Evolutionary conservation across 106 monocot genomes (phyloP).

Genomic region (Dioscorea alata): DNA sequence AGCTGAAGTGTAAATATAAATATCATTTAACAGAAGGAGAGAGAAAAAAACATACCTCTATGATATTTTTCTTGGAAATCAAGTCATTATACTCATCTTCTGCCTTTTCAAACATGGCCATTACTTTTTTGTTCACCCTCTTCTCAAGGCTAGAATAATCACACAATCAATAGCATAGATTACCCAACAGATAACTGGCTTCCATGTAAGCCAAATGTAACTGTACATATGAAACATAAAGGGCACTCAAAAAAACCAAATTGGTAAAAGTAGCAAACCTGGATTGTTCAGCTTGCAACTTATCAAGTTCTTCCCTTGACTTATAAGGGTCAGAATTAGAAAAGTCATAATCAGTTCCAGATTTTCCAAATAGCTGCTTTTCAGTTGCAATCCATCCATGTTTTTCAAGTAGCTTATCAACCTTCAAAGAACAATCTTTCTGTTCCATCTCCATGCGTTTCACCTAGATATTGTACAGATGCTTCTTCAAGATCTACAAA

Average conservation of each 20-base stretch:
- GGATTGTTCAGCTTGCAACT: conserved; percentile 68
- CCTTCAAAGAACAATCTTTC: conserved; percentile 66
- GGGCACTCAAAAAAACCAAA: no score
- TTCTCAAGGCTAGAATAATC: conserved; percentile 70
- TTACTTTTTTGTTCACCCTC: conserved; percentile 95
- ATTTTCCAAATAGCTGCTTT: conserved; percentile 87
- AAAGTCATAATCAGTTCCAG: conserved; percentile 93
- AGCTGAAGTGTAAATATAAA: no score
- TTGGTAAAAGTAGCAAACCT: conserved; percentile 30
- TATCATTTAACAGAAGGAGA: neutral
- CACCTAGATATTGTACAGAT: conserved; percentile 29
- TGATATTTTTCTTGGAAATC: conserved; percentile 84
- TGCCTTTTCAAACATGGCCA: conserved; percentile 98
- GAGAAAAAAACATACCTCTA: conserved; percentile 48
- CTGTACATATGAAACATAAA: no score
- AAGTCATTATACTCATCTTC: conserved; percentile 93
- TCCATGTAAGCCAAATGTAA: no score
- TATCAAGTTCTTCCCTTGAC: conserved; percentile 64
- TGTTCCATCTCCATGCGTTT: conserved; percentile 93
- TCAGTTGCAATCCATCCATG: conserved; percentile 90
- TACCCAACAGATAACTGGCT: no score
- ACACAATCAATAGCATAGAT: conserved; percentile 1
- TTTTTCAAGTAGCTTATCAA: conserved; percentile 77
- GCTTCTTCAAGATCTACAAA: neutral
- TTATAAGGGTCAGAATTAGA: conserved; percentile 53